These are phyloP conservation scores for Cercophora samala DNA, from an alignment of 495 filamentous ascomycete species.

Conservation along the genomic window DNA sequence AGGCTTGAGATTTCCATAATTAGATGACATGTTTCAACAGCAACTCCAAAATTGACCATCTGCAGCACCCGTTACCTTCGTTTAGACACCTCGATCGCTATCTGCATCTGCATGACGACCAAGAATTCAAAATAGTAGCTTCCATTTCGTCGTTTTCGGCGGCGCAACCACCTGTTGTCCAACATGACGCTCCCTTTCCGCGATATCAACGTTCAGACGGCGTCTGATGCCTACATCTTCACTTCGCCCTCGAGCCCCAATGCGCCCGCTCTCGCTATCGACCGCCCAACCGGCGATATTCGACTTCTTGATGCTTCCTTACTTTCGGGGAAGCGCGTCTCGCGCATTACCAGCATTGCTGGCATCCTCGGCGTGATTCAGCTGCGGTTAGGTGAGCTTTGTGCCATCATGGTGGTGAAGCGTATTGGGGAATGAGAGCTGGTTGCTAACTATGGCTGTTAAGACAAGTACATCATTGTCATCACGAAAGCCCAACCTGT, in stretches of 20 bases:
- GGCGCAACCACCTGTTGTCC: slow-evolving; percentile 11
- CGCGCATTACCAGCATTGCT: slow-evolving; percentile 70
- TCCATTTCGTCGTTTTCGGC: slow-evolving; percentile 7
- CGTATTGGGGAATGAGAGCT: slow-evolving; percentile 58
- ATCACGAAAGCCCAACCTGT: slow-evolving; percentile 93
- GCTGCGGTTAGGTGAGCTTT: slow-evolving; percentile 48
- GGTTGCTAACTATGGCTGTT: slow-evolving; percentile 12
- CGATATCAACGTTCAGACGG: slow-evolving; percentile 93
- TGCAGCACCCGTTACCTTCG: not conserved
- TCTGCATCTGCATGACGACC: not conserved
- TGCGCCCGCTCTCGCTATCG: slow-evolving; percentile 80
- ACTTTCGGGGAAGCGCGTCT: slow-evolving; percentile 73
- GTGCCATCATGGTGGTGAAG: not conserved
- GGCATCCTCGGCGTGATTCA: slow-evolving; percentile 91
- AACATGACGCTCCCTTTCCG: slow-evolving; percentile 73
- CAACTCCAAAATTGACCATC: not conserved
- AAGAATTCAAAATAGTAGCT: slow-evolving; percentile 1
- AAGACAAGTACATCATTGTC: slow-evolving; percentile 95
- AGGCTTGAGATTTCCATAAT: not conserved
- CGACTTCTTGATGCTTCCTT: slow-evolving; percentile 75
- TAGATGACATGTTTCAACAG: not conserved
- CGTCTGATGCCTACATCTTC: slow-evolving; percentile 90
- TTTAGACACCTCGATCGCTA: not conserved
- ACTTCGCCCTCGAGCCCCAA: slow-evolving; percentile 90
- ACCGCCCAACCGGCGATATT: slow-evolving; percentile 89